Conservation (phyloP, 2,329 filamentous ascomycete genomes). For the Pseudocercospora macadamiae region DNA sequence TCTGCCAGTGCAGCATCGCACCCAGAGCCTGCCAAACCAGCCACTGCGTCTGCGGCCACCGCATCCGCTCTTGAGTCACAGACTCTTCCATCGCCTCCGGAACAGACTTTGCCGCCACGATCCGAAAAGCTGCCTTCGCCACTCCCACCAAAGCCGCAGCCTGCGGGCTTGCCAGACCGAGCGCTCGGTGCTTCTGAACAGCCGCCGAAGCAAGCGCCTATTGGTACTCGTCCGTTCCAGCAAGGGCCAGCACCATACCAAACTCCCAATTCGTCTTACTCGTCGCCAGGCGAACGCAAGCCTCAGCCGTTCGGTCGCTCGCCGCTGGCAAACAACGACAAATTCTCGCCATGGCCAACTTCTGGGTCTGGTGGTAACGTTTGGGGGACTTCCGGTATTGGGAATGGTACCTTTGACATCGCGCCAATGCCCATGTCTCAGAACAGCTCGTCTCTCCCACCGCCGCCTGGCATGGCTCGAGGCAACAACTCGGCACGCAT, state of each 20-base stretch:
- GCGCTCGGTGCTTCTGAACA: conserved; percentile 16
- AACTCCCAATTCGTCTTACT: conserved; percentile 47
- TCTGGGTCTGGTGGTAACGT: conserved; percentile 60
- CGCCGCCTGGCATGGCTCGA: conserved; percentile 38
- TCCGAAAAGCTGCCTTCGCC: conserved; percentile 28
- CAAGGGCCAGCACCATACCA: conserved; percentile 29
- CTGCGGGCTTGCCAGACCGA: conserved; percentile 21
- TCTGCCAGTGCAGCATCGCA: conserved; percentile 10
- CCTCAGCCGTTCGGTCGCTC: conserved; percentile 40
- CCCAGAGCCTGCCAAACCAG: conserved; percentile 23
- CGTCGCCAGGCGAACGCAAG: conserved; percentile 42
- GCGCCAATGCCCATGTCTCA: conserved; percentile 36
- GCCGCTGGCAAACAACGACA: conserved; percentile 31
- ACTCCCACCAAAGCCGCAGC: conserved; percentile 24
- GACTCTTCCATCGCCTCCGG: conserved; percentile 21
- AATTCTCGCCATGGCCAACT: conserved; percentile 35
- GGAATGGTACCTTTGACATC: conserved; percentile 73
- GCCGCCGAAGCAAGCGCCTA: conserved; percentile 22
- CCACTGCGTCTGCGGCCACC: conserved; percentile 20
- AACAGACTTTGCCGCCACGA: conserved; percentile 8
- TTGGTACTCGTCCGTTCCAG: conserved; percentile 29
- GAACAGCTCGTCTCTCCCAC: conserved; percentile 33
- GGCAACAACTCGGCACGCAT: conserved; percentile 36
- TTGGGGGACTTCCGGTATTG: conserved; percentile 74
- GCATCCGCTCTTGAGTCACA: conserved; percentile 23